Conservation (phyloP, 441 rosid species). For the Heliophila coronopifolia region DNA sequence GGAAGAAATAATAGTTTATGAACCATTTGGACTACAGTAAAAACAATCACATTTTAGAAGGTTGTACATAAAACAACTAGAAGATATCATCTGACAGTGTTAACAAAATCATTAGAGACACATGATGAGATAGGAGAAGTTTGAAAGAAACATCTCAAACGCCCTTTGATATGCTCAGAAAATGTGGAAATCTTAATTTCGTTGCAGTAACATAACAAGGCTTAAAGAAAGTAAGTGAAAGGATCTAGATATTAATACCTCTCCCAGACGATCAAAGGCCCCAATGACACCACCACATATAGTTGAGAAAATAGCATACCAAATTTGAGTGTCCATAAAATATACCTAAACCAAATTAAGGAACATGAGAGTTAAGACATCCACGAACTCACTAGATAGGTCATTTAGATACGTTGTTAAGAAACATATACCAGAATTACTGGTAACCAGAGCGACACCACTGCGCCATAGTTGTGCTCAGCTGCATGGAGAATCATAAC, state of each 20-base stretch:
- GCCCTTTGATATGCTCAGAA: background rate
- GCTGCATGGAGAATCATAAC: conserved; percentile 43
- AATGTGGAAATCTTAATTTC: background rate
- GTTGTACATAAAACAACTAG: background rate
- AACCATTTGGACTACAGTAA: background rate
- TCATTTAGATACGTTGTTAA: conserved; percentile 5
- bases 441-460: conserved; percentile 80
- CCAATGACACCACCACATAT: conserved; percentile 89
- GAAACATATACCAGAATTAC: conserved; percentile 50
- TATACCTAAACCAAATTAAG: conserved; percentile 53
- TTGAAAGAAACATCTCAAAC: background rate
- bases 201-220: background rate
- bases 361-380: conserved; percentile 22
- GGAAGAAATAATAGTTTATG: background rate
- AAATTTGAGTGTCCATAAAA: conserved; percentile 96
- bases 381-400: background rate
- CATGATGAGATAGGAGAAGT: background rate
- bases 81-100: background rate
- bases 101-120: background rate
- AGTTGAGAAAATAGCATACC: conserved; percentile 90
- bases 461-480: conserved; percentile 62
- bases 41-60: background rate
- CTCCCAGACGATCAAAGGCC: conserved; percentile 96
- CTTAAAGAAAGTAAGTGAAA: conserved; percentile 6
- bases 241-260: conserved; percentile 44